phyloP scores from a whole-genome alignment of 176 grass and related monocot genomes.

The Eleusine indica region DNA sequence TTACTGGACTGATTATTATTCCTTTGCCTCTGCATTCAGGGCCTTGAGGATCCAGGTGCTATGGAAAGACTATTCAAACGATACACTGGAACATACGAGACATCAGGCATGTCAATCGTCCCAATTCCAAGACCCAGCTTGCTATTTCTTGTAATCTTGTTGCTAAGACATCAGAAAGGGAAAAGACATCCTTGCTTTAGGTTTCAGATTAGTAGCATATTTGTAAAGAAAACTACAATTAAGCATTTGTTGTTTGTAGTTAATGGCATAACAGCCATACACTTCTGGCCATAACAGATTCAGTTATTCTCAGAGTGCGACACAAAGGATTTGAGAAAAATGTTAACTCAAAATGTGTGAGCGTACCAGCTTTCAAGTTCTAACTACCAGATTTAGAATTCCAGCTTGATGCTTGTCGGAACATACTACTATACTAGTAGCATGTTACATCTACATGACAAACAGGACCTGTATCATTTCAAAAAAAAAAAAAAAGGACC shows the following conservation, averaged over 20 bases:
- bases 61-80: background rate
- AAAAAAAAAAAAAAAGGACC: no score
- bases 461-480: background rate
- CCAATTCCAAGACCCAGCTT: background rate
- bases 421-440: background rate
- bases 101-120: background rate
- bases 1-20: background rate
- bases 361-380: background rate
- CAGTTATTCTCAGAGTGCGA: background rate
- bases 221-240: background rate
- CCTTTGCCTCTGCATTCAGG: background rate
- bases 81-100: background rate
- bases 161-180: background rate
- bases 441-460: background rate
- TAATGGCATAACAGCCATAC: background rate
- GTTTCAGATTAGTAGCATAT: background rate
- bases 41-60: background rate
- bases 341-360: background rate
- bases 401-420: conserved; percentile 7
- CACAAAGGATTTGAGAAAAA: background rate
- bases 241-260: background rate
- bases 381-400: conserved; percentile 9
- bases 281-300: background rate
- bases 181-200: background rate
- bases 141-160: background rate